Conservation (phyloP, 2,329 filamentous ascomycete species). For the Cordyceps javanica region DNA sequence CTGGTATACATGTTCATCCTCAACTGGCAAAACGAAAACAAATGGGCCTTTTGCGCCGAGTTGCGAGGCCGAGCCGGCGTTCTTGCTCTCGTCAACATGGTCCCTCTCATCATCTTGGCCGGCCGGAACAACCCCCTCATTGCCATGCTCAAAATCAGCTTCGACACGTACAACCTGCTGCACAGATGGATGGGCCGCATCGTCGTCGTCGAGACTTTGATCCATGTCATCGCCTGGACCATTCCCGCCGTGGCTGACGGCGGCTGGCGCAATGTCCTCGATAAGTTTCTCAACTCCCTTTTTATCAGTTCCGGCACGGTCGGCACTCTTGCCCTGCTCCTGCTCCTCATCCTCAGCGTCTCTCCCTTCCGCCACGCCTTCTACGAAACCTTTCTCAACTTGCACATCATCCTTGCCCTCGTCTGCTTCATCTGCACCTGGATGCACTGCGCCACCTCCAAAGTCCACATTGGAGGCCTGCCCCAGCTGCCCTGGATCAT, state of each 20-base stretch:
- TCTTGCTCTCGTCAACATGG: constrained; percentile 81
- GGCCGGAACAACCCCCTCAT: constrained; percentile 93
- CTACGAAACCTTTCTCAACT: constrained; percentile 91
- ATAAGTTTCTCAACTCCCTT: constrained; percentile 47
- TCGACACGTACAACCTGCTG: constrained; percentile 87
- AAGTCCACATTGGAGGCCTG: constrained; percentile 57
- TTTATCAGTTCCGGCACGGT: constrained; percentile 64
- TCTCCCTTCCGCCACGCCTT: constrained; percentile 87
- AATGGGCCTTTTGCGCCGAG: constrained; percentile 66
- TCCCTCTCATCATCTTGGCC: constrained; percentile 83
- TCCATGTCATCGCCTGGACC: constrained; percentile 68
- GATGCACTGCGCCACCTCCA: constrained; percentile 63
- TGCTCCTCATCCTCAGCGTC: constrained; percentile 63
- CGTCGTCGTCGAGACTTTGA: constrained; percentile 58
- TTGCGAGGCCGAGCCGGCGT: constrained; percentile 80
- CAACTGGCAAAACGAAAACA: constrained; percentile 52
- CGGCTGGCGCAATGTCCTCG: constrained; percentile 53
- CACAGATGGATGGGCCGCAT: constrained; percentile 71
- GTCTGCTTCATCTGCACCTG: constrained; percentile 65
- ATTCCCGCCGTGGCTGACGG: constrained; percentile 62
- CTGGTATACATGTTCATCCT: constrained; percentile 56
- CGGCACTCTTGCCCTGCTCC: constrained; percentile 53
- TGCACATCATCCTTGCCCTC: constrained; percentile 72
- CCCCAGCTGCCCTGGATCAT: constrained; percentile 71
- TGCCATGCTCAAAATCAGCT: constrained; percentile 73